Evolutionary conservation across 2,329 filamentous ascomycete species (phyloP), one percentile per base, ranked within the genome.

Genomic region (Fusarium acutatum): DNA sequence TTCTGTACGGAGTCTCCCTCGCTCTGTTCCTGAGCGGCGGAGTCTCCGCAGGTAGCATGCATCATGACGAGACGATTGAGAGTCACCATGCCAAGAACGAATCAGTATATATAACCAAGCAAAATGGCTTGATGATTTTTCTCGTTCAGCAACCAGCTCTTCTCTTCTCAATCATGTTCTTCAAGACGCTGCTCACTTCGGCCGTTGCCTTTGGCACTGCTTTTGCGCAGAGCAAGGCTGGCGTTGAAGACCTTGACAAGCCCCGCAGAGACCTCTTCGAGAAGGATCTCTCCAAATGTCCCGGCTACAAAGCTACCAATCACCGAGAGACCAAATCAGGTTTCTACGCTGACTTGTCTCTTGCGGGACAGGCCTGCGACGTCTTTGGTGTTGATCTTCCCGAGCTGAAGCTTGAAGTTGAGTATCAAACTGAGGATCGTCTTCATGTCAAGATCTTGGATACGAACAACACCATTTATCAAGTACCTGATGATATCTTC

Each of bases 331-430:
- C 84, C 0, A 78, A 81, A 40, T 84, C 83, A 56, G 89, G 89
- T 14, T 83, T 96, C 60, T 93, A 89, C 2, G 94, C 94, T 4
- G 87, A 92, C 72, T 85, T 97, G 53, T 86, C 82, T 6, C 87
- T 97, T 17, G 92, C 92, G 13, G 94, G 93, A 0, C 77, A 85
- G 15, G 86, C 91, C 11, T 96, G 94, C 84, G 93, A 96, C 80
- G 88, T 90, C 28, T 97, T 96, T 72, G 94, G 94, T 1, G 92
- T 87, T 13, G 94, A 97, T 78, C 84, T 97, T 34, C 86, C 91
- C 30, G 84, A 87, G 9, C 83, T 97, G 54, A 87, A 86, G 40
- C 83, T 97, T 37, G 87, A 89, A 7, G 91, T 96, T 18, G 78
- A 79, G 8, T 81, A 82, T 41, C 79, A 83, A 46, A 79, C 77